A percentile compares a stretch with the other conserved stretches of the same genome.
phyloP scores from a whole-genome alignment of 108 stramenopile genomes.

The Mediolabrus comicus region DNA sequence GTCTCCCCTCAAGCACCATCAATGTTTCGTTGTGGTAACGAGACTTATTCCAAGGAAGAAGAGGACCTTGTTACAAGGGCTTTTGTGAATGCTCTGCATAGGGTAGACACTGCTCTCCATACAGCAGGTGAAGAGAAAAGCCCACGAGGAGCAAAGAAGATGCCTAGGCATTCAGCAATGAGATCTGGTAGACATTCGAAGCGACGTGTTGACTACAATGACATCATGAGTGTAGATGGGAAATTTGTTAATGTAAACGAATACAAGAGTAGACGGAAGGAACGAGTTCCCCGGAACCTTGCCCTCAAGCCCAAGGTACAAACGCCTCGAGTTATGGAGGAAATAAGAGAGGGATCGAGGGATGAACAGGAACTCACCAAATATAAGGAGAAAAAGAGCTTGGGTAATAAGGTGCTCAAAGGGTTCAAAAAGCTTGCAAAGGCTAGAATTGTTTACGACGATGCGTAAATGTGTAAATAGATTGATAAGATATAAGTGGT shows the following conservation, averaged over 20 bases:
- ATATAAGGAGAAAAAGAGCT: background rate
- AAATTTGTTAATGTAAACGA: background rate
- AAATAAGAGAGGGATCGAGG: background rate
- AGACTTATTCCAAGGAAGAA: background rate
- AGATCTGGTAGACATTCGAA: background rate
- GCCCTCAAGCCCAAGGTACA: background rate
- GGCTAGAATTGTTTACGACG: background rate
- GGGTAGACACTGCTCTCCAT: background rate
- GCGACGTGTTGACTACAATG: background rate
- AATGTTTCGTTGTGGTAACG: background rate
- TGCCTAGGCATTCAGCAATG: background rate
- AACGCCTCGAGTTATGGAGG: background rate
- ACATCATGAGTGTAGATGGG: conserved; percentile 1
- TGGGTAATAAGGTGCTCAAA: background rate
- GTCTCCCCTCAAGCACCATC: background rate
- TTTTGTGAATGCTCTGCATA: background rate
- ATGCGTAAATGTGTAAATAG: background rate
- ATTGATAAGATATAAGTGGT: background rate
- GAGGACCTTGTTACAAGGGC: background rate
- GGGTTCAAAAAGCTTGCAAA: background rate
- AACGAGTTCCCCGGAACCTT: conserved; percentile 1
- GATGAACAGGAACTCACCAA: background rate
- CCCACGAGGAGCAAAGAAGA: background rate
- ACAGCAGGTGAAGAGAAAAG: background rate
- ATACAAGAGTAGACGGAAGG: background rate